Evolutionary conservation across 768 basidiomycete species (phyloP).

Genomic region (Lactarius trivialis): DNA sequence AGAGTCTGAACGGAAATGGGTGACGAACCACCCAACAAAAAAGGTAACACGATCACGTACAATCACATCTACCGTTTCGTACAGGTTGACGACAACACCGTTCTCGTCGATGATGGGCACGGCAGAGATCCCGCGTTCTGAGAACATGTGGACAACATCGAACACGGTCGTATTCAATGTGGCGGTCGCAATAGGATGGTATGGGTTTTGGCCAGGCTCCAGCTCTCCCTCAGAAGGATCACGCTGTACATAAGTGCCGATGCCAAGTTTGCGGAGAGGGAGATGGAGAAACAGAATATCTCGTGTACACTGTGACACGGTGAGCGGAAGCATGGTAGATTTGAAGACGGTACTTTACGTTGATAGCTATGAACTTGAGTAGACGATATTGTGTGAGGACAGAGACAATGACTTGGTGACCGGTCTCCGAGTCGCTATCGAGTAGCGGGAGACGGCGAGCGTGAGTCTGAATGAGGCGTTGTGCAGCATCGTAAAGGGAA

Average conservation of each 20-base stretch:
- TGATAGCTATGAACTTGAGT: slow-evolving; percentile 97
- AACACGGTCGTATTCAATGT: slow-evolving; percentile 89
- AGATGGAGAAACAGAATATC: slow-evolving; percentile 79
- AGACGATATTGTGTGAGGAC: slow-evolving; percentile 97
- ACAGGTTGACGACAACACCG: slow-evolving; percentile 90
- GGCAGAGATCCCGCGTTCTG: slow-evolving; percentile 88
- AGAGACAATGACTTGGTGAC: slow-evolving; percentile 91
- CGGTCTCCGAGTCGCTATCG: slow-evolving; percentile 88
- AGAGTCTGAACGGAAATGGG: slow-evolving; percentile 56
- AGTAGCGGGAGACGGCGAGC: slow-evolving; percentile 91
- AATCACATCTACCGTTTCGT: slow-evolving; percentile 98
- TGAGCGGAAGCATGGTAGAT: slow-evolving; percentile 2
- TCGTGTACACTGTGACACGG: slow-evolving; percentile 60
- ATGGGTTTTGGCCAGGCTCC: slow-evolving; percentile 59
- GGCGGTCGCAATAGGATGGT: slow-evolving; percentile 87
- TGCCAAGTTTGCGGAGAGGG: slow-evolving; percentile 77
- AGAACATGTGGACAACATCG: slow-evolving; percentile 98
- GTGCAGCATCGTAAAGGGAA: slow-evolving; percentile 85
- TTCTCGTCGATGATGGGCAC: slow-evolving; percentile 93
- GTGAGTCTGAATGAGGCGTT: slow-evolving; percentile 88
- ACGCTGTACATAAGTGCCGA: slow-evolving; percentile 79
- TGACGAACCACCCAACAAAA: not conserved
- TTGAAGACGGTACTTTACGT: slow-evolving; percentile 47
- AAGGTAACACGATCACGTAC: slow-evolving; percentile 46
- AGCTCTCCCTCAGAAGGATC: slow-evolving; percentile 42